phyloP scores from a whole-genome alignment of 140 eudicot genomes.

The Bidens hawaiensis region DNA sequence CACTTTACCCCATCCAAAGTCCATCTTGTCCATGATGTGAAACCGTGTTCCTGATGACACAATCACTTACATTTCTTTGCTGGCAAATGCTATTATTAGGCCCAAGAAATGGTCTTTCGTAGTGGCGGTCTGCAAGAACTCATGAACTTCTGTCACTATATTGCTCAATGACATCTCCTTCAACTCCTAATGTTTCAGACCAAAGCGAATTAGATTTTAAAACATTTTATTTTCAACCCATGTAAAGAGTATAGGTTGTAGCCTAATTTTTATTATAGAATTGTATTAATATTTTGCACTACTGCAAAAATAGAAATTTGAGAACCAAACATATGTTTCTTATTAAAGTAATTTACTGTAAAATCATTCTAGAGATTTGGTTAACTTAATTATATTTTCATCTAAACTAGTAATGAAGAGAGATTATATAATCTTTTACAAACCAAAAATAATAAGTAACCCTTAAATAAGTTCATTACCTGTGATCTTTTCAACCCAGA shows the following conservation, averaged over 20 bases:
- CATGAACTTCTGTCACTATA: slow-evolving; percentile 3
- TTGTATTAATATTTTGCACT: no score
- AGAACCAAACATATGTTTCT: background rate
- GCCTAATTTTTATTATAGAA: background rate
- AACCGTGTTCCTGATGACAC: slow-evolving; percentile 28
- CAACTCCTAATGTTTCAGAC: background rate
- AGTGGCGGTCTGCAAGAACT: slow-evolving; percentile 15
- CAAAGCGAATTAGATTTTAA: background rate
- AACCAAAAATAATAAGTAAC: no score
- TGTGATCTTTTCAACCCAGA: slow-evolving; percentile 7
- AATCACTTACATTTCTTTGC: background rate
- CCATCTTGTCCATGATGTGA: slow-evolving; percentile 20
- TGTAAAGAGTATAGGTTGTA: no score
- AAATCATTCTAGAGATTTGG: no score
- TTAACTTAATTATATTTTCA: no score
- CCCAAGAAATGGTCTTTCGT: slow-evolving; percentile 29
- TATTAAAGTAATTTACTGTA: no score
- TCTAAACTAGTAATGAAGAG: no score
- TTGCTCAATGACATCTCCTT: slow-evolving; percentile 7
- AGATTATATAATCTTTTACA: no score
- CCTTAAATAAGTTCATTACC: background rate
- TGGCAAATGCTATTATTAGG: slow-evolving; percentile 18
- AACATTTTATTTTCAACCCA: no score
- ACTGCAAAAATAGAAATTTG: no score
- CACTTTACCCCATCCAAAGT: slow-evolving; percentile 33